These are phyloP conservation scores for Pterocarpus santalinus DNA, from an alignment of 306 rosid genomes.

Conservation along the genomic window DNA sequence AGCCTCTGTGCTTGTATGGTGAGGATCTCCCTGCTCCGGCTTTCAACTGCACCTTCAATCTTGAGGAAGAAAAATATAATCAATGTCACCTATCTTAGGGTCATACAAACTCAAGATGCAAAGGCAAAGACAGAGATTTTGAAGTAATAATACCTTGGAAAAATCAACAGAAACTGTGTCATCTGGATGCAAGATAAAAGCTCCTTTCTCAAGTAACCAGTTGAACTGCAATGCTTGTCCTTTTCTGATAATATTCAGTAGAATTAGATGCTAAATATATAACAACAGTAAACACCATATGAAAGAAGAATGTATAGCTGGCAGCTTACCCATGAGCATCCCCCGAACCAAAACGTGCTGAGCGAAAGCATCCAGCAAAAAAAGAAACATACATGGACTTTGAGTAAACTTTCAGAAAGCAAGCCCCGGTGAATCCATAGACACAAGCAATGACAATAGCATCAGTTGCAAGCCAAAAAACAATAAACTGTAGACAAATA, in stretches of 20 bases:
- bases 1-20: slow-evolving; percentile 90
- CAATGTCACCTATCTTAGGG: too few species aligned
- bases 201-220: slow-evolving; percentile 85
- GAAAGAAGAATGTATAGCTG: too few species aligned
- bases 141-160: slow-evolving; percentile 8
- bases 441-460: slow-evolving; percentile 37
- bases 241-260: slow-evolving; percentile 14
- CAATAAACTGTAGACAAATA: background rate
- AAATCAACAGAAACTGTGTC: slow-evolving; percentile 82
- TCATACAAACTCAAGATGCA: too few species aligned
- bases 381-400: slow-evolving; percentile 89
- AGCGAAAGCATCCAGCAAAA: slow-evolving; percentile 96
- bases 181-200: slow-evolving; percentile 68
- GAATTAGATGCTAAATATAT: too few species aligned
- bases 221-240: slow-evolving; percentile 98
- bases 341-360: slow-evolving; percentile 84
- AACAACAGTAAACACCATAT: too few species aligned
- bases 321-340: slow-evolving; percentile 83
- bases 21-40: slow-evolving; percentile 85
- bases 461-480: slow-evolving; percentile 16
- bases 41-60: slow-evolving; percentile 89
- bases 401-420: slow-evolving; percentile 70
- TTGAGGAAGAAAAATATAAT: slow-evolving; percentile 24
- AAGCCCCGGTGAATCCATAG: slow-evolving; percentile 60
- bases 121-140: too few species aligned